phyloP scores from a whole-genome alignment of 78 protist species.

The Dictyostelium firmibasis region DNA sequence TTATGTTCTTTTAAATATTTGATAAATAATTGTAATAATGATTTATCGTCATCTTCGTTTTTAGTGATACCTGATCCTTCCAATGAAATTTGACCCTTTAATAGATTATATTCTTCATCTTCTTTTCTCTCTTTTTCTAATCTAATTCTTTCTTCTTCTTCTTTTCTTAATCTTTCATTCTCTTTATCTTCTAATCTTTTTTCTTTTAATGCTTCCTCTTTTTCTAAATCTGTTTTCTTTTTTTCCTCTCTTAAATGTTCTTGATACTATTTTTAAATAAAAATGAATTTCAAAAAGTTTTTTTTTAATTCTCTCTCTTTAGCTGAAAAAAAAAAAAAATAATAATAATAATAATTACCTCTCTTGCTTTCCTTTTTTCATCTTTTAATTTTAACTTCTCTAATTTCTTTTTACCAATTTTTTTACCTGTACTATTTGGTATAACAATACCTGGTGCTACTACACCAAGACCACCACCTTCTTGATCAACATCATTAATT shows the following conservation, averaged over 20 bases:
- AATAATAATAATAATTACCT: neutral
- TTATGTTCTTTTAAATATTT: slow-evolving; percentile 59
- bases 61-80: slow-evolving; percentile 26
- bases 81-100: slow-evolving; percentile 7
- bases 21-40: slow-evolving; percentile 26
- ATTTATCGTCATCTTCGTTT: slow-evolving; percentile 19
- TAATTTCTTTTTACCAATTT: slow-evolving; percentile 73
- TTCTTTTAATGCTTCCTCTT: slow-evolving; percentile 1
- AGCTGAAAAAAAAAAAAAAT: neutral
- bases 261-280: neutral
- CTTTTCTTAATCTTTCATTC: slow-evolving; percentile 10
- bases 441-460: neutral
- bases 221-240: slow-evolving; percentile 52
- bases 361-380: slow-evolving; percentile 74
- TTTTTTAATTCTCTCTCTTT: too few relatives aligned
- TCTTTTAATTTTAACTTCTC: slow-evolving; percentile 77
- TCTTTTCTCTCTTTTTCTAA: slow-evolving; percentile 63
- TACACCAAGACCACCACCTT: neutral
- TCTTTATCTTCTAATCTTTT: slow-evolving; percentile 68
- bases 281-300: neutral
- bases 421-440: neutral
- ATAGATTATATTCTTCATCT: slow-evolving; percentile 66
- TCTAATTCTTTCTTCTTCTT: slow-evolving; percentile 49
- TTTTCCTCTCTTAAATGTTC: slow-evolving; percentile 64
- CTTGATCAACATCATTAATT: slow-evolving; percentile 1